Evolutionary conservation across 2,329 filamentous ascomycete species (phyloP), one percentile per base, ranked within the genome.

Genomic region (Ophiosphaerella korrae): DNA sequence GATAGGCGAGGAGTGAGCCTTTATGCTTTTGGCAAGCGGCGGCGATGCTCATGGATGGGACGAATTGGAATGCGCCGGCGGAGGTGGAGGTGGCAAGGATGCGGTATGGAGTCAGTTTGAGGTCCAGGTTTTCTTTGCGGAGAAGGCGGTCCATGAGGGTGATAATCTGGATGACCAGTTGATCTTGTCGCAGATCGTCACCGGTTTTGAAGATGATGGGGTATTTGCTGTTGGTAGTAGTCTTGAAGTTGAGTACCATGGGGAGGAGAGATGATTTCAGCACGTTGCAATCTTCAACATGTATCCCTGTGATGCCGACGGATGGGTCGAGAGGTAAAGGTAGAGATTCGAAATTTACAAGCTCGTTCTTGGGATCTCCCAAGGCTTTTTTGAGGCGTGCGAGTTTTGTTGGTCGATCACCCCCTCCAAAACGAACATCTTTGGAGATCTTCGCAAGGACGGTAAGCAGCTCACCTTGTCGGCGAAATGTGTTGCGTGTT

Each of bases 171-270:
- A 99, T 95, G 32, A 99, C 93, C 2, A 99, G 84, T 70, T 99
- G 94, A 68, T 99, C 94, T 74, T 99, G 94, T 12, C 94, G 89
- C 44, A 99, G 80, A 70, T 99, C 94, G 70, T 99, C 94, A 32
- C 94, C 94, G 1, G 92, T 92, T 74, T 99, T 99, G 84, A 99
- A 99, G 45, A 97, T 88, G 57, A 99, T 89, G 8, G 93, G 88
- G 69, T 97, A 99, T 52, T 87, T 88, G 34, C 82, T 83, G 7
- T 89, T 90, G 2, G 84, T 84, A 0, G 84, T 82, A 0, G 92
- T 96, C 67, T 88, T 92, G 77, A 97, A 97, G 8, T 89, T 90
- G 52, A 97, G 86, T 63, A 94, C 91, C 53, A 99, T 88, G 0
- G 94, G 94, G 37, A 90, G 92, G 7, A 99, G 77, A 0, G 92